Evolutionary conservation across 345 rosid species (phyloP).

Genomic region (Bruguiera sexangula): DNA sequence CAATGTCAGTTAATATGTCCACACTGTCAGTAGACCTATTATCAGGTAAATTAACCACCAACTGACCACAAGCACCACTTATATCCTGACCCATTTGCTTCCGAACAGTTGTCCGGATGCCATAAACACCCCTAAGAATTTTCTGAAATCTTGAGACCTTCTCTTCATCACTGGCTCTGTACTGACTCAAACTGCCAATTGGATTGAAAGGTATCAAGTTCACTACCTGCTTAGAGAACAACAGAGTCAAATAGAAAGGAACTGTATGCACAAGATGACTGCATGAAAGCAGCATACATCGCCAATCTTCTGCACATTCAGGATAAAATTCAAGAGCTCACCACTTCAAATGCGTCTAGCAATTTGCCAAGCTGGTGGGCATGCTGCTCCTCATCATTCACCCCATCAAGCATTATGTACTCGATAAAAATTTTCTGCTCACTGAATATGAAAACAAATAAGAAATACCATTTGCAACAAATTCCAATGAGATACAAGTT

Average conservation of each 20-base stretch:
- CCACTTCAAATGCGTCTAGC: constrained; percentile 85
- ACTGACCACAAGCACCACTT: constrained; percentile 94
- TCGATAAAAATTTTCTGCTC: constrained; percentile 82
- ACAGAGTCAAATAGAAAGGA: background rate
- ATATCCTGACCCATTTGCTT: constrained; percentile 94
- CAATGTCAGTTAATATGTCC: constrained; percentile 60
- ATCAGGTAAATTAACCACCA: constrained; percentile 61
- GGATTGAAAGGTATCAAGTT: constrained; percentile 95
- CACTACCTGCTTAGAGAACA: constrained; percentile 57
- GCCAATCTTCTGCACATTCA: background rate
- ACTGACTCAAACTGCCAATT: constrained; percentile 66
- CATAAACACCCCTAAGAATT: constrained; percentile 63
- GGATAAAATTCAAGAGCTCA: constrained; percentile 31
- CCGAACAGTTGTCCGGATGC: constrained; percentile 80
- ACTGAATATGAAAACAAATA: constrained; percentile 34
- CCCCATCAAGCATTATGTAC: constrained; percentile 94
- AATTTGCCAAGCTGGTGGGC: constrained; percentile 78
- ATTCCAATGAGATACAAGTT: background rate
- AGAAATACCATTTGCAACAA: background rate
- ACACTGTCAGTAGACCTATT: constrained; percentile 29
- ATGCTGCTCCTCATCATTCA: constrained; percentile 82
- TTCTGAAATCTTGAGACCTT: constrained; percentile 72
- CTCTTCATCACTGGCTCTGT: constrained; percentile 52
- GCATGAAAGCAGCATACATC: too few species aligned
- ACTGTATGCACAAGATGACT: too few species aligned